phyloP scores from a whole-genome alignment of 345 rosid genomes.

The Hypericum perforatum region DNA sequence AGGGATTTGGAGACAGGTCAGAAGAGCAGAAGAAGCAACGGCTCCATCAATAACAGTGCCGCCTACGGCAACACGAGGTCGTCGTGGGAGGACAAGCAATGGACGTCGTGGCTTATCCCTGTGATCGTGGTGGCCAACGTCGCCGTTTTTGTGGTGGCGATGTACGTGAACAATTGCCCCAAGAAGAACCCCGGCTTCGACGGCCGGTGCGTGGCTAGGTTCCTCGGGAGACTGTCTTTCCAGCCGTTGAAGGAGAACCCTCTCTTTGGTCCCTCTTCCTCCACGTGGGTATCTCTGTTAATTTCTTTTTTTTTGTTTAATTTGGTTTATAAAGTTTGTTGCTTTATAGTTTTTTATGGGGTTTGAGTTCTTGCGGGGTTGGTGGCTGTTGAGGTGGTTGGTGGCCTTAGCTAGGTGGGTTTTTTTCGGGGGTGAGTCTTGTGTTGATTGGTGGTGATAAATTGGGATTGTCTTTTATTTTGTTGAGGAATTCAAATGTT shows the following conservation, averaged over 20 bases:
- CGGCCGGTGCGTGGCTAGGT: conserved; percentile 56
- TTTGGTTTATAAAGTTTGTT: background rate
- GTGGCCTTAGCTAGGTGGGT: too few species aligned
- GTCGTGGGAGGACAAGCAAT: conserved; percentile 28
- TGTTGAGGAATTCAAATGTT: too few species aligned
- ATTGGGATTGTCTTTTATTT: too few species aligned
- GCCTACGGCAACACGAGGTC: conserved; percentile 31
- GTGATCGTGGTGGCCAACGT: conserved; percentile 64
- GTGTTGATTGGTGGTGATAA: too few species aligned
- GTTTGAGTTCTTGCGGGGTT: background rate
- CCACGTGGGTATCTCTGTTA: conserved; percentile 47
- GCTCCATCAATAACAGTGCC: conserved; percentile 13
- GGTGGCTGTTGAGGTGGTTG: background rate
- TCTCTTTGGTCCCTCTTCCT: conserved; percentile 85
- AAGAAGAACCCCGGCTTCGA: conserved; percentile 28
- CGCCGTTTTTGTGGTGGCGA: conserved; percentile 51
- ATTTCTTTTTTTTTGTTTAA: background rate
- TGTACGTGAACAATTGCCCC: conserved; percentile 91
- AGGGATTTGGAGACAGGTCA: conserved; percentile 35
- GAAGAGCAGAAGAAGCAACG: conserved; percentile 17
- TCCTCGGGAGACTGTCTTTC: conserved; percentile 74
- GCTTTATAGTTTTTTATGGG: background rate
- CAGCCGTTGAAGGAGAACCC: conserved; percentile 87
- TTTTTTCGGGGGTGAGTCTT: too few species aligned
- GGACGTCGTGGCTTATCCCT: conserved; percentile 95